Percentiles rank a stretch among this genome's conserved stretches.
These are phyloP conservation scores for Kodamaea fungicola DNA, from an alignment of 1,139 yeast species.

Conservation along the genomic window DNA sequence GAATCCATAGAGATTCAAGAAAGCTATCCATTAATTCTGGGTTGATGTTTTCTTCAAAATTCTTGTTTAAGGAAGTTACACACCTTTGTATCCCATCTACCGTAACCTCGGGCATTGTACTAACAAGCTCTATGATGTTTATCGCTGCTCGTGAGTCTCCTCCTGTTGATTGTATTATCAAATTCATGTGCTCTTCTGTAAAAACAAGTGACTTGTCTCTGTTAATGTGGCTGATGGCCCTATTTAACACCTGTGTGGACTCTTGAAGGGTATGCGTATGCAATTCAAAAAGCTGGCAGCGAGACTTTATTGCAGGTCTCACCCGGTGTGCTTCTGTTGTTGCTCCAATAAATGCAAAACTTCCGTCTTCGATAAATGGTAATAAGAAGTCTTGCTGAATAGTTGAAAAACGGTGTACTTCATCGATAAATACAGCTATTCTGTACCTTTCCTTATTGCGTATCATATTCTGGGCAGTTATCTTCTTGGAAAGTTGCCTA, in stretches of 20 bases:
- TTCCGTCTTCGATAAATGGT: constrained; percentile 39
- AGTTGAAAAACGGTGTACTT: constrained; percentile 39
- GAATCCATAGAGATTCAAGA: background rate
- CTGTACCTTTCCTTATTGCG: constrained; percentile 18
- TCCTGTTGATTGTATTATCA: constrained; percentile 16
- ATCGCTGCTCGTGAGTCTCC: constrained; percentile 38
- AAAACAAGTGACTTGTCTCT: constrained; percentile 11
- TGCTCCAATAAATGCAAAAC: constrained; percentile 44
- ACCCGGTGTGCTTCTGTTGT: constrained; percentile 37
- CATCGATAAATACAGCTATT: constrained; percentile 42
- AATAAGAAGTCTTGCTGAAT: constrained; percentile 42
- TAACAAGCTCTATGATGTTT: constrained; percentile 28
- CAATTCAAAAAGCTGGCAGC: constrained; percentile 39
- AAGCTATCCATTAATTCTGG: background rate
- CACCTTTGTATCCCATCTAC: constrained; percentile 5
- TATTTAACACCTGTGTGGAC: constrained; percentile 17
- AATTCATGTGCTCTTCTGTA: constrained; percentile 12
- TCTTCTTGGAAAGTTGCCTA: constrained; percentile 22
- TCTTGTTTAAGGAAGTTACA: constrained; percentile 7
- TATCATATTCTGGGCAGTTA: constrained; percentile 22
- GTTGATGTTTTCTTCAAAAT: background rate
- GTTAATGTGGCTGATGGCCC: constrained; percentile 24
- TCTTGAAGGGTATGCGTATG: constrained; percentile 17
- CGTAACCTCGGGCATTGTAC: constrained; percentile 11
- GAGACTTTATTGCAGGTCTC: constrained; percentile 35